A percentile compares a stretch with the other conserved stretches of the same genome.
phyloP scores from a whole-genome alignment of 352 stramenopile species.

The Phytophthora fragariaefolia region DNA sequence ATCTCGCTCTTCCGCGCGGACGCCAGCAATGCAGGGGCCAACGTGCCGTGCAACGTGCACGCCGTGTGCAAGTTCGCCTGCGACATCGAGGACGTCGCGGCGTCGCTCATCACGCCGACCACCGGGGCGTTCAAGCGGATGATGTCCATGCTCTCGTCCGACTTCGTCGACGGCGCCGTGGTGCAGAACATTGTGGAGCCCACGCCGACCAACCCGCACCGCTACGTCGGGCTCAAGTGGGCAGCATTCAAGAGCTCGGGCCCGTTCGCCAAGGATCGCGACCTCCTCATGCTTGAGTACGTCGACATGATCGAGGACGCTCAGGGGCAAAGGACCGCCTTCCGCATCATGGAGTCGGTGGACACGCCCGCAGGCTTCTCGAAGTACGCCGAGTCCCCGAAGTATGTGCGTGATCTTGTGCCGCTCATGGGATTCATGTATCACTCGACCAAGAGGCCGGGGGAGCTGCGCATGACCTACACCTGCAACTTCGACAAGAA shows the following conservation, averaged over 20 bases:
- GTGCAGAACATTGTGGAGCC: slow-evolving; percentile 84
- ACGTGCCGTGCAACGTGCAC: slow-evolving; percentile 87
- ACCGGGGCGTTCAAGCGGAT: slow-evolving; percentile 86
- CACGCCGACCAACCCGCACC: slow-evolving; percentile 64
- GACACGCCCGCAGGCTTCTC: slow-evolving; percentile 63
- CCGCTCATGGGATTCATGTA: slow-evolving; percentile 90
- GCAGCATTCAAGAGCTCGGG: slow-evolving; percentile 86
- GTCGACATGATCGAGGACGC: slow-evolving; percentile 90
- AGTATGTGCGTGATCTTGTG: slow-evolving; percentile 77
- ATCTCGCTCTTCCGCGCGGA: slow-evolving; percentile 86
- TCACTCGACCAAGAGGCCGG: slow-evolving; percentile 79
- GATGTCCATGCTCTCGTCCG: slow-evolving; percentile 85
- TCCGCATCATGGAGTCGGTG: slow-evolving; percentile 87
- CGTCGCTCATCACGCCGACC: slow-evolving; percentile 82
- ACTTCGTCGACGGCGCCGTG: slow-evolving; percentile 85
- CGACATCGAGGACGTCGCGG: slow-evolving; percentile 83
- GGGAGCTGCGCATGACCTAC: slow-evolving; percentile 88
- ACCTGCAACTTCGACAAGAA: slow-evolving; percentile 90
- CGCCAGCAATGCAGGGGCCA: slow-evolving; percentile 46
- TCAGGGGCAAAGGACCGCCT: slow-evolving; percentile 83
- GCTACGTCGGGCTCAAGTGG: slow-evolving; percentile 88
- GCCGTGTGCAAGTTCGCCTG: slow-evolving; percentile 83
- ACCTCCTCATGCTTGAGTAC: slow-evolving; percentile 89
- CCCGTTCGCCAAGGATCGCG: slow-evolving; percentile 78
- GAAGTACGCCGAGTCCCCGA: slow-evolving; percentile 60